These are phyloP conservation scores for Lasiosphaeria miniovina DNA, from an alignment of 495 filamentous ascomycete species.

Conservation along the genomic window DNA sequence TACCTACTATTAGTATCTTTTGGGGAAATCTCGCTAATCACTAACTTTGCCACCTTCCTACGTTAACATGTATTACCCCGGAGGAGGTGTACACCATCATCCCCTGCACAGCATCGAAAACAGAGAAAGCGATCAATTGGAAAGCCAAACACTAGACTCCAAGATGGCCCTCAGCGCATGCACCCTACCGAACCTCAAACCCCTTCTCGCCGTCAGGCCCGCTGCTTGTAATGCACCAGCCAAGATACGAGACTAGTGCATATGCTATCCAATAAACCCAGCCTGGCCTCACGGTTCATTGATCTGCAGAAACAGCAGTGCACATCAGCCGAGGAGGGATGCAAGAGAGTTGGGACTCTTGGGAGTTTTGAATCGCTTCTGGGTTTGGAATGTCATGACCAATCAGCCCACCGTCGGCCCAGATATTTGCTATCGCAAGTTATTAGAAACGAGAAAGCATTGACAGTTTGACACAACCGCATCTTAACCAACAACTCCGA, in stretches of 20 bases:
- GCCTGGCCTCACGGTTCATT: conserved; percentile 1
- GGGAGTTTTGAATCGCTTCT: conserved; percentile 12
- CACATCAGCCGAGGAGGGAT: conserved; percentile 18
- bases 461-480: neutral
- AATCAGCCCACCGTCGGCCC: neutral
- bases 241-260: neutral
- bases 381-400: neutral
- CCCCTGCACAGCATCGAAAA: no score
- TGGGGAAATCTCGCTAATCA: no score
- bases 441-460: neutral
- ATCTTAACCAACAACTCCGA: neutral
- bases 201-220: neutral
- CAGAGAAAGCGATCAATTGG: neutral
- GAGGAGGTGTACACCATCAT: no score
- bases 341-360: conserved; percentile 5
- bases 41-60: no score
- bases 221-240: neutral
- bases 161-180: neutral
- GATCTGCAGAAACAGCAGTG: conserved; percentile 7
- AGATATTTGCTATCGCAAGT: neutral
- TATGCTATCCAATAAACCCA: conserved; percentile 6
- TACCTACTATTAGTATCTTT: no score
- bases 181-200: conserved; percentile 5
- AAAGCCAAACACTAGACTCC: neutral
- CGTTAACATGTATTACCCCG: no score